Conservation (phyloP, 129 eudicot genomes). For the Heracleum sosnowskyi region DNA sequence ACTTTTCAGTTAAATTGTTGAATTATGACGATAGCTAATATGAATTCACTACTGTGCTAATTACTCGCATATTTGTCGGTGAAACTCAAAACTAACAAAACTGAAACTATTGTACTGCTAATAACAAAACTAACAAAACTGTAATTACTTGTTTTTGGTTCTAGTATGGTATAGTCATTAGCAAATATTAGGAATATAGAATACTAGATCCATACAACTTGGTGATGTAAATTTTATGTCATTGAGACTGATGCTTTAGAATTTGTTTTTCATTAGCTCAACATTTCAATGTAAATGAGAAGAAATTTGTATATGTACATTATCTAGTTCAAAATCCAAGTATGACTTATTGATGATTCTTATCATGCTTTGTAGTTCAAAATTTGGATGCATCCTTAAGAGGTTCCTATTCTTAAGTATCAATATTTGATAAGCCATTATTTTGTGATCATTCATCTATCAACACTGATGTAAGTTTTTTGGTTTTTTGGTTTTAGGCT, state of each 20-base stretch:
- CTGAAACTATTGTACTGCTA: neutral
- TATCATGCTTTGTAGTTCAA: neutral
- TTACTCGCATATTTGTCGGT: neutral
- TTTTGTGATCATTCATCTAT: neutral
- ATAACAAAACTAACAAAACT: too few species aligned
- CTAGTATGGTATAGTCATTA: neutral
- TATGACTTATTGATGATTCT: neutral
- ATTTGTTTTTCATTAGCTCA: neutral
- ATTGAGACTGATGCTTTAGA: neutral
- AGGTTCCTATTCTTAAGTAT: neutral
- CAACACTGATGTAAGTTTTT: neutral
- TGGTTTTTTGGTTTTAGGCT: too few species aligned
- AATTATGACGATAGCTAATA: neutral
- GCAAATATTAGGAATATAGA: neutral
- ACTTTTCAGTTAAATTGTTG: neutral
- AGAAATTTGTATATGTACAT: too few species aligned
- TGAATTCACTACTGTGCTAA: neutral
- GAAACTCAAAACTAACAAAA: neutral
- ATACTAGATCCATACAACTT: neutral
- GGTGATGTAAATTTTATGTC: neutral
- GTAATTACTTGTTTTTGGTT: too few species aligned
- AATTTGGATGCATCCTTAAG: neutral
- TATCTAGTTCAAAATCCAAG: neutral
- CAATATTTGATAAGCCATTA: neutral
- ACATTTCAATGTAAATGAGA: neutral